Evolutionary conservation across 2,329 filamentous ascomycete genomes (phyloP), one percentile per base, ranked within the genome.

Genomic region (Cladophialophora carrionii): DNA sequence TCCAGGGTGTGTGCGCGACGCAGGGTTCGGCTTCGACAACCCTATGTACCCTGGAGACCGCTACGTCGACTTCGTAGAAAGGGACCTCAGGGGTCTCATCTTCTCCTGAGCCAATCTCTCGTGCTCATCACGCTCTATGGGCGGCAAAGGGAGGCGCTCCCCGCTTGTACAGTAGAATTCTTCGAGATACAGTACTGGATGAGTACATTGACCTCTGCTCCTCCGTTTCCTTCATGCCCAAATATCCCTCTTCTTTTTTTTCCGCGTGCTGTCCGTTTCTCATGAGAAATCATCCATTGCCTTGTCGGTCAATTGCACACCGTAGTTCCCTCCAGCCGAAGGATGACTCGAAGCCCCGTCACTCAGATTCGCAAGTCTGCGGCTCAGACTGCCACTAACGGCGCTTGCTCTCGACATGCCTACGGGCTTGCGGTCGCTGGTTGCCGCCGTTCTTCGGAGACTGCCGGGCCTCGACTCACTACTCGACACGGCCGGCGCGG

Each of bases 221-320:
- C n/a, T n/a, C n/a, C n/a, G n/a, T n/a, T n/a, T n/a, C 17, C 17
- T 43, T 43, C 14, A 43, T 43, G 37, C 37, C 37, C 37, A 43
- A n/a, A n/a, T 17, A 41, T 20, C 24, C 26, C 26, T 29, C 26
- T 3, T 29, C 26, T 4, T 26, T 52, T 26, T 5, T 26, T 8
- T 29, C 9, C 9, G 22, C 20, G 26, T 24, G 20, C n/a, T 24
- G 20, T 29, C 26, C 48, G 26, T 24, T 29, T 52, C 22, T 54
- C 52, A 54, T 54, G 62, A 71, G 57, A 65, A 90, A 77, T 91
- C 88, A 78, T 91, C 88, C 88, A 92, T 91, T n/a, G 89, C 87
- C 77, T 85, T 88, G 75, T 92, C 90, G 73, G 87, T 86, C 73
- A 92, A 80, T 70, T 87, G 88, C 49, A 92, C 70, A 4, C 68